A percentile compares a stretch with the other conserved stretches of the same genome.
phyloP scores from a whole-genome alignment of 108 stramenopile species.

The Skeletonema grethae region DNA sequence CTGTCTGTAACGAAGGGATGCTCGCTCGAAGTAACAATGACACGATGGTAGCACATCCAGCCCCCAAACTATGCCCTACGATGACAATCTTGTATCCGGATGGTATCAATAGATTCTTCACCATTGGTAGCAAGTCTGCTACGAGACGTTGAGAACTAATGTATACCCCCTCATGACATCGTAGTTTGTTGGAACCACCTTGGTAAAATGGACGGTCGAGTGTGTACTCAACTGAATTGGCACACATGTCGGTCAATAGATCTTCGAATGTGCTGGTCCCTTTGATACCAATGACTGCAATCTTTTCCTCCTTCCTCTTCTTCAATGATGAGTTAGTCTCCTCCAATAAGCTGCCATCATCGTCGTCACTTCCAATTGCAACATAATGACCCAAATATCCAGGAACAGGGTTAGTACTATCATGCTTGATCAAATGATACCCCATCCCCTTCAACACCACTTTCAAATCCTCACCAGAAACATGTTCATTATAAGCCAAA shows the following conservation, averaged over 20 bases:
- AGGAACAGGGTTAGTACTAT: conserved; percentile 36
- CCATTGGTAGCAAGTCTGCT: conserved; percentile 39
- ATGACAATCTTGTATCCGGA: conserved; percentile 50
- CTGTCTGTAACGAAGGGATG: conserved; percentile 25
- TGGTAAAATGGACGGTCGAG: conserved; percentile 35
- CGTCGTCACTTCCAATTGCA: conserved; percentile 20
- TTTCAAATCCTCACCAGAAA: conserved; percentile 6
- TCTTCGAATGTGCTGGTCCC: conserved; percentile 62
- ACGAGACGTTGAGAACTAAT: conserved; percentile 42
- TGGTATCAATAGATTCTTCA: conserved; percentile 55
- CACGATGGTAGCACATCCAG: conserved; percentile 52
- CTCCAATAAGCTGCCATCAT: background rate
- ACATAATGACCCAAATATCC: conserved; percentile 44
- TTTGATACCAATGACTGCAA: conserved; percentile 58
- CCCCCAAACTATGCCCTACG: conserved; percentile 59
- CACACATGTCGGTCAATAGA: conserved; percentile 57
- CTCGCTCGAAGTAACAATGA: conserved; percentile 46
- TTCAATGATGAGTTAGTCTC: background rate
- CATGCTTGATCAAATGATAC: conserved; percentile 27
- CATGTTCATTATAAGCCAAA: conserved; percentile 55
- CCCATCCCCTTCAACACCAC: conserved; percentile 17
- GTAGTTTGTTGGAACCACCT: conserved; percentile 31
- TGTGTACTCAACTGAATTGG: conserved; percentile 27
- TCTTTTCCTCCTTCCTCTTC: conserved; percentile 26
- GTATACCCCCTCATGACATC: conserved; percentile 61